phyloP scores from a whole-genome alignment of 2,329 filamentous ascomycete species.

The Apiospora aurea region DNA sequence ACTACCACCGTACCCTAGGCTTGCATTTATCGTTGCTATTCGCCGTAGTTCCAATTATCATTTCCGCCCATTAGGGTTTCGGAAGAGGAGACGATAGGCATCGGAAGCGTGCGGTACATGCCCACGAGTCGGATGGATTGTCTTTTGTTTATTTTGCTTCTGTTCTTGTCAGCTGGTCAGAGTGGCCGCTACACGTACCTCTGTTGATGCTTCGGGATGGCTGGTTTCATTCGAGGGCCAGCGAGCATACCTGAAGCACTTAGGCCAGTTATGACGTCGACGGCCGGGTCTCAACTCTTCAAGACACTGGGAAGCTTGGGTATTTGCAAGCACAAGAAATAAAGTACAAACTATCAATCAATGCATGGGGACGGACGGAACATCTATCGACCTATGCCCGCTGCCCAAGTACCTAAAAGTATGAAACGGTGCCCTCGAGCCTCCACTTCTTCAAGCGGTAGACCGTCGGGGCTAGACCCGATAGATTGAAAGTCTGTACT shows the following conservation, averaged over 20 bases:
- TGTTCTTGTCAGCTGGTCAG: neutral
- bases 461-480: neutral
- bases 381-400: neutral
- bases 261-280: constrained; percentile 6
- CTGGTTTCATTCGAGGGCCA: neutral
- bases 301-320: neutral
- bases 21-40: neutral
- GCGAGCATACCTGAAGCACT: neutral
- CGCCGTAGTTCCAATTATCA: neutral
- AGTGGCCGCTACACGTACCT: neutral
- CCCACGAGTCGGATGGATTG: neutral
- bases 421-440: neutral
- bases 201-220: neutral
- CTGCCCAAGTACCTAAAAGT: neutral
- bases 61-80: neutral
- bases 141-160: neutral
- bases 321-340: neutral
- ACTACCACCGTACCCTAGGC: neutral
- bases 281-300: neutral
- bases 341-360: neutral
- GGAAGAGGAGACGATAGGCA: neutral
- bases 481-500: neutral
- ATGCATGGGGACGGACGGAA: neutral
- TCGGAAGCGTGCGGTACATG: neutral
- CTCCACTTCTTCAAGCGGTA: neutral